A percentile compares a stretch with the other conserved stretches of the same genome.
Conservation (phyloP, 2,329 filamentous ascomycete genomes). For the Zasmidium cellare region DNA sequence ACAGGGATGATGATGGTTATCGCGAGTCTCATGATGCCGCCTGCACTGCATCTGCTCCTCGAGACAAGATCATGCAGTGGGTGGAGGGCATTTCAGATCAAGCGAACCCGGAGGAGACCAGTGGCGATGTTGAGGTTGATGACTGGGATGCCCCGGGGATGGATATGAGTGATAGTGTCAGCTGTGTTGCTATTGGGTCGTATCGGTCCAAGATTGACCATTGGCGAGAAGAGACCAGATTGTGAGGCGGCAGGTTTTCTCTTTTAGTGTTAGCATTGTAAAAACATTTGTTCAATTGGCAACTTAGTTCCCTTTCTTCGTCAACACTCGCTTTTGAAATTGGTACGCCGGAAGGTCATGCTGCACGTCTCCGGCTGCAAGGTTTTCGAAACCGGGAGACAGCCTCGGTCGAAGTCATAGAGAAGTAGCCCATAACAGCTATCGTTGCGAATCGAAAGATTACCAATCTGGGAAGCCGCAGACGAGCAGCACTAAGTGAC, state of each 20-base stretch:
- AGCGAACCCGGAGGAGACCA: neutral
- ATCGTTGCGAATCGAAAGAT: too few relatives aligned
- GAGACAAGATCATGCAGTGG: neutral
- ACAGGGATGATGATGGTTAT: slow-evolving; percentile 1
- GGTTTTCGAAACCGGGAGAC: too few relatives aligned
- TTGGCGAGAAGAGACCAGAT: neutral
- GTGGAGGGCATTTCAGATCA: neutral
- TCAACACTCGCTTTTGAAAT: too few relatives aligned
- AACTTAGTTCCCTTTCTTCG: too few relatives aligned
- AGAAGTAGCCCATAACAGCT: too few relatives aligned
- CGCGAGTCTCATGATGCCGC: neutral
- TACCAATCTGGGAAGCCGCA: too few relatives aligned
- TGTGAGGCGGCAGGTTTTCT: neutral
- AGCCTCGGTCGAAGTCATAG: too few relatives aligned
- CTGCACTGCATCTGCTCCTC: neutral
- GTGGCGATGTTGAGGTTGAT: slow-evolving; percentile 1
- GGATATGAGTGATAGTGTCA: slow-evolving; percentile 12
- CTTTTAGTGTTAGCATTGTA: neutral
- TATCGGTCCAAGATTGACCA: neutral
- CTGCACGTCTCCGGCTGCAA: too few relatives aligned
- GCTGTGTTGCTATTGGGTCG: slow-evolving; percentile 1
- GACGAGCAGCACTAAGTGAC: too few relatives aligned
- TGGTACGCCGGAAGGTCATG: too few relatives aligned
- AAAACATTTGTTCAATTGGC: too few relatives aligned
- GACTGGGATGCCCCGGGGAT: slow-evolving; percentile 17